Base-by-base conservation (phyloP, 1,139 yeast species). In the Saccharomyces hybrid region DNA sequence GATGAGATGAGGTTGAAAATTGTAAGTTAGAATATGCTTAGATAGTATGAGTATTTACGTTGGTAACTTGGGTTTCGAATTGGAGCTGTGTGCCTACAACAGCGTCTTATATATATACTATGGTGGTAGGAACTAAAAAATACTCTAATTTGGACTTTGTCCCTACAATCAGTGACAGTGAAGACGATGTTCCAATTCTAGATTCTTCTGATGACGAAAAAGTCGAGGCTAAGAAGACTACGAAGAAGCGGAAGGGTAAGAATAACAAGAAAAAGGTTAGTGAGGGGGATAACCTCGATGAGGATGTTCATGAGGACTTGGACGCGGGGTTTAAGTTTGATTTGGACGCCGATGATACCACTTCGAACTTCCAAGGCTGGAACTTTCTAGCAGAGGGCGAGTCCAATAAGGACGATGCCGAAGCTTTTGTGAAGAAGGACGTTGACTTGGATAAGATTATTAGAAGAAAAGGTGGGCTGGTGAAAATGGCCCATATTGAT, bases 361-460 rank as follows among this genome's bases (percentile, higher is more conserved):
- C 75, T 2, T 66, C 75, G 4, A 75, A 73, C 16, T 82, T 86
- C 54, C 82, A 81, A 50, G 96, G 96, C 3, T 90, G 97, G 97
- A 90, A 88, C 61, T 88, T 88, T 67, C 80, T 76, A 48, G 80
- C 78, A n/a, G 80, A 77, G 52, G 80, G 78, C 14, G 80, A 77
- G 52, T 74, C 72, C n/a, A 70, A 72, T 34, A 67, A 66, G 25
- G 70, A 50, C 20, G 62, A 66, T 25, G 63, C 60, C 16, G 64
- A 54, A 32, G 63, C 54, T 58, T 23, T 11, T 5, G 23, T 38
- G 6, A 78, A 70, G 60, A 82, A 78, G 60, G 88, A 83, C 56
- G 96, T 90, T n/a, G 95, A 89, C 73, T 76, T 90, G 61, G 97
- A 90, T 66, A 84, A 83, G 28, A 90, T 90, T 55, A 86, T 90